Evolutionary conservation across 202 grass and related monocot species (phyloP).

Genomic region (Brachypodium distachyon): DNA sequence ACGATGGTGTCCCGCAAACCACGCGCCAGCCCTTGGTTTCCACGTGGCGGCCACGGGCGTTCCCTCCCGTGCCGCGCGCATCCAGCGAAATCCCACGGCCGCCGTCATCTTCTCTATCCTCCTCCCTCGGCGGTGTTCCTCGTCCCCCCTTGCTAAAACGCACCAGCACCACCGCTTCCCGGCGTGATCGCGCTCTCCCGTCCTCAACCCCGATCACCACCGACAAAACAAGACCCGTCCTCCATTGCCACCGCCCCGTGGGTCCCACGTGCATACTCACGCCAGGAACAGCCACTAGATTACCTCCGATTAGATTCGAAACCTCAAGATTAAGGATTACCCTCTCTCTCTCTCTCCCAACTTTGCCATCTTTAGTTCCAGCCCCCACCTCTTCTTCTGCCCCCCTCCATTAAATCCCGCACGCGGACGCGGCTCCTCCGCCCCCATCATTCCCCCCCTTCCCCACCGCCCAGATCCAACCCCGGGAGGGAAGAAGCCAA

Average conservation of each 20-base stretch:
- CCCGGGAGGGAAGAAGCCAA: too few species aligned
- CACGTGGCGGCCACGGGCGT: too few species aligned
- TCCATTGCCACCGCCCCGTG: rapidly evolving
- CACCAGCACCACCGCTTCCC: background rate
- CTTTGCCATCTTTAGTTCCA: slow-evolving; percentile 22
- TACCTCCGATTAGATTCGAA: background rate
- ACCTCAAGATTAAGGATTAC: background rate
- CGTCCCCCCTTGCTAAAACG: too few species aligned
- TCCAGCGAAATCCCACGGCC: too few species aligned
- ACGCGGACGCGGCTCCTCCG: background rate
- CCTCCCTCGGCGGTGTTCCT: too few species aligned
- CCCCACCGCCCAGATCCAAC: background rate
- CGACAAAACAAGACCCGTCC: background rate
- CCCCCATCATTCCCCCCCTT: background rate
- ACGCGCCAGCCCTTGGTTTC: too few species aligned
- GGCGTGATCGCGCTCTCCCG: background rate
- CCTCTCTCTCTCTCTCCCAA: background rate
- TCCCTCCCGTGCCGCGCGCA: too few species aligned
- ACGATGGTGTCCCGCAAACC: too few species aligned
- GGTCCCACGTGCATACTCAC: background rate
- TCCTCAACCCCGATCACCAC: background rate
- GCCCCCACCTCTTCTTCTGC: background rate
- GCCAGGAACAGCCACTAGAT: background rate
- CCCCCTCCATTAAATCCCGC: background rate
- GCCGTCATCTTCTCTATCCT: background rate